Conservation (phyloP, 305 asterid genomes). For the Striga hermonthica region DNA sequence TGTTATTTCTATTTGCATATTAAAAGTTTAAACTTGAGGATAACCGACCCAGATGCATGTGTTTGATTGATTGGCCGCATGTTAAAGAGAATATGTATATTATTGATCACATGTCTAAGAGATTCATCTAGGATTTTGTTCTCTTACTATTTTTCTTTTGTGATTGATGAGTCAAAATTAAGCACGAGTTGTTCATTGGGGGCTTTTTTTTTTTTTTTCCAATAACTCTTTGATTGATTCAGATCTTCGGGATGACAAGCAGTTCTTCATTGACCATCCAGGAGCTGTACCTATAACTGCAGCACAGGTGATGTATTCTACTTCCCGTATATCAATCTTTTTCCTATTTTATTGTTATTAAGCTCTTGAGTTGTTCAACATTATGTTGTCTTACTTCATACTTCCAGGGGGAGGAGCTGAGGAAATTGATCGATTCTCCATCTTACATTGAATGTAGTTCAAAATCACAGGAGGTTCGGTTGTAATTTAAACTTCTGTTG, state of each 20-base stretch:
- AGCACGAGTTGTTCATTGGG: constrained; percentile 22
- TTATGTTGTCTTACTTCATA: constrained; percentile 11
- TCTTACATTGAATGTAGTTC: constrained; percentile 92
- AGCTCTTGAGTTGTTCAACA: constrained; percentile 15
- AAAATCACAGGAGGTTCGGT: constrained; percentile 78
- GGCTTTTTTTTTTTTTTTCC: constrained; percentile 32
- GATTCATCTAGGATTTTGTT: constrained; percentile 9
- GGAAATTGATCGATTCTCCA: constrained; percentile 73
- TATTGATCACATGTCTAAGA: constrained; percentile 11
- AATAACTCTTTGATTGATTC: constrained; percentile 32
- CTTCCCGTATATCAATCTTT: constrained; percentile 8
- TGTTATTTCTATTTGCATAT: neutral
- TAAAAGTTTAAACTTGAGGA: neutral
- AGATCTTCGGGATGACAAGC: constrained; percentile 97
- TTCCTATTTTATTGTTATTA: neutral
- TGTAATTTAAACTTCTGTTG: too few species aligned
- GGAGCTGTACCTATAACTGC: constrained; percentile 88
- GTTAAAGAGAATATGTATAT: too few species aligned
- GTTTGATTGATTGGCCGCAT: too few species aligned
- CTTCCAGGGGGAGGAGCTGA: constrained; percentile 84
- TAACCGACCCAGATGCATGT: constrained; percentile 5
- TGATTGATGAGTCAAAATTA: constrained; percentile 17
- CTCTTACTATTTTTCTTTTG: neutral
- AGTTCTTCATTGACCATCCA: constrained; percentile 81
- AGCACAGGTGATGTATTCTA: constrained; percentile 56